Evolutionary conservation across 2,329 filamentous ascomycete species (phyloP).

Genomic region (Epicoccum sorghinum): DNA sequence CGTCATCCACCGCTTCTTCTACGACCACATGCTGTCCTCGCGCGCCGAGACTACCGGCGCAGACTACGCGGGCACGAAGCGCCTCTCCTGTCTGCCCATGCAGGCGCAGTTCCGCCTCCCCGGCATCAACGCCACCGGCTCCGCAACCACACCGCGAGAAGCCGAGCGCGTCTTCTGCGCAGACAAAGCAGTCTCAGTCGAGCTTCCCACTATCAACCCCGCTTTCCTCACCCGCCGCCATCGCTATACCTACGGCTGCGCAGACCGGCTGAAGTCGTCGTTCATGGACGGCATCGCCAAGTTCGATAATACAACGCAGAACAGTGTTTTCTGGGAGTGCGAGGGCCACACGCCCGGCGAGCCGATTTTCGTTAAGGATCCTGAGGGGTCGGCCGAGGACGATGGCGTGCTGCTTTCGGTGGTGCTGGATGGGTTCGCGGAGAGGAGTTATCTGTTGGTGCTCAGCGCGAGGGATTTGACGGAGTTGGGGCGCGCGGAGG

Average conservation of each 20-base stretch:
- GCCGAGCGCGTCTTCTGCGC: constrained; percentile 51
- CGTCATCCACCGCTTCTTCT: constrained; percentile 71
- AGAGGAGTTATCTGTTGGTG: constrained; percentile 69
- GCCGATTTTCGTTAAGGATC: constrained; percentile 68
- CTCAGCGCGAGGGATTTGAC: constrained; percentile 67
- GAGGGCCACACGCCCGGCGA: constrained; percentile 71
- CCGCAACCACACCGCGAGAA: constrained; percentile 39
- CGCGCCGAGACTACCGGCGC: constrained; percentile 10
- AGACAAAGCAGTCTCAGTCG: constrained; percentile 59
- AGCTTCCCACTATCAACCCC: constrained; percentile 72
- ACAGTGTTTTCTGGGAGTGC: constrained; percentile 62
- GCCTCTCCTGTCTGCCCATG: constrained; percentile 33
- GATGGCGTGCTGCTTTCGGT: constrained; percentile 68
- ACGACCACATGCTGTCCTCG: constrained; percentile 50
- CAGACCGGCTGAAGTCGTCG: constrained; percentile 63
- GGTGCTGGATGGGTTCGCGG: constrained; percentile 65
- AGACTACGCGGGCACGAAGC: constrained; percentile 31
- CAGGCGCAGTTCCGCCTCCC: constrained; percentile 40
- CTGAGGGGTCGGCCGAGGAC: constrained; percentile 61
- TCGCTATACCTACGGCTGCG: constrained; percentile 66
- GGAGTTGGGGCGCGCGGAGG: constrained; percentile 69
- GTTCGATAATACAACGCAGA: constrained; percentile 64
- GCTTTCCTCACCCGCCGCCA: constrained; percentile 58
- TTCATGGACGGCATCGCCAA: constrained; percentile 70
- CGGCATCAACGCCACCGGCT: constrained; percentile 41